Evolutionary conservation across 164 flowering plant species (phyloP).

Genomic region (Tetracentron sinense): DNA sequence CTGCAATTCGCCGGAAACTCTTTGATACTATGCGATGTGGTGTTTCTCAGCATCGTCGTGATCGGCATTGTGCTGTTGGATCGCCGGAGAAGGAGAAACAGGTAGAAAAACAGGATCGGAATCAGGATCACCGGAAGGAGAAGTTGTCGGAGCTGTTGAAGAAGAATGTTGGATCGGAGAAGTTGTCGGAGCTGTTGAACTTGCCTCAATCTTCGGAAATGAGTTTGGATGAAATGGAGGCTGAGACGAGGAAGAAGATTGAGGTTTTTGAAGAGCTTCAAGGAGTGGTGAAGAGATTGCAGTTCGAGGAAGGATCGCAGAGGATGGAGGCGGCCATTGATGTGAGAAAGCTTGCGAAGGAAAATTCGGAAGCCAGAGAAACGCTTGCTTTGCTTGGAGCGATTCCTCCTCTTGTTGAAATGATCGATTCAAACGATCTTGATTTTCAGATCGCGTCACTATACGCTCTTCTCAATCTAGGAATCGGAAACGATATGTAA

Average conservation of each 20-base stretch:
- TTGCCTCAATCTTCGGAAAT: background rate
- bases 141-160: background rate
- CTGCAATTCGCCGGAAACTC: conserved; percentile 15
- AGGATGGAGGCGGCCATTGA: conserved; percentile 4
- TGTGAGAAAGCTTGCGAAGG: conserved; percentile 19
- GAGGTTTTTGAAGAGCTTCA: conserved; percentile 12
- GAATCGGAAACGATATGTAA: conserved; percentile 20
- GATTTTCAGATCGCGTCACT: conserved; percentile 11
- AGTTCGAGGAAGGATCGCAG: background rate
- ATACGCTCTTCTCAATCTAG: conserved; percentile 23
- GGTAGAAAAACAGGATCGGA: background rate
- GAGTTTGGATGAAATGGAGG: conserved; percentile 1
- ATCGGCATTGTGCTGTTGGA: background rate
- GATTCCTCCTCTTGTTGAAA: conserved; percentile 20
- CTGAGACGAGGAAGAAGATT: conserved; percentile 7
- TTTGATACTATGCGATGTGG: conserved; percentile 15
- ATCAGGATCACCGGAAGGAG: no score
- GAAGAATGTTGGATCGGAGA: conserved; percentile 7
- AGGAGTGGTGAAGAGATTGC: conserved; percentile 12
- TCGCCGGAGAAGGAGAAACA: background rate
- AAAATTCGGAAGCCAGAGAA: conserved; percentile 14
- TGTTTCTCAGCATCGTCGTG: conserved; percentile 4
- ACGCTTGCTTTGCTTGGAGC: conserved; percentile 19
- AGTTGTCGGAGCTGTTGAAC: conserved; percentile 14
- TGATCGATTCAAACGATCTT: conserved; percentile 11